Evolutionary conservation across 768 basidiomycete genomes (phyloP).

Genomic region (Boletus reticulatus): DNA sequence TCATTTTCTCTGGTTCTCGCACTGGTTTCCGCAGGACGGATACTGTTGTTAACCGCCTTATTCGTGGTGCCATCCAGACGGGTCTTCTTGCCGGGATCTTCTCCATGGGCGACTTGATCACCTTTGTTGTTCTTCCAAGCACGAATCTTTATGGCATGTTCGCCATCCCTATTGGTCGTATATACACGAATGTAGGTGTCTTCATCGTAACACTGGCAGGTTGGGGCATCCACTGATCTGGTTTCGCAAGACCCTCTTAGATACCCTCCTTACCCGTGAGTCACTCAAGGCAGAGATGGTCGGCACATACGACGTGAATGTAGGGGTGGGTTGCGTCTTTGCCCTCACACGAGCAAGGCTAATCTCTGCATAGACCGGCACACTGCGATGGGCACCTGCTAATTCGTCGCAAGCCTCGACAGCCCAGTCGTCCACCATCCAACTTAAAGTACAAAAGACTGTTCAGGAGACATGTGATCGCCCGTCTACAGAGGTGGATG

Average conservation of each 20-base stretch:
- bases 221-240: background rate
- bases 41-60: slow-evolving; percentile 29
- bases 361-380: too few species aligned
- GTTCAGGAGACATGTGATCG: too few species aligned
- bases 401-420: too few species aligned
- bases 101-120: slow-evolving; percentile 37
- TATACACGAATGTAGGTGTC: slow-evolving; percentile 44
- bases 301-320: too few species aligned
- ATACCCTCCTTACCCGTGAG: slow-evolving; percentile 12
- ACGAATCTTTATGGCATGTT: slow-evolving; percentile 39
- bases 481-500: too few species aligned
- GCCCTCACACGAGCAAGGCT: too few species aligned
- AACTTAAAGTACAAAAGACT: too few species aligned
- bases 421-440: too few species aligned
- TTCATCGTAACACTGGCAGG: background rate
- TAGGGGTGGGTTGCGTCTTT: too few species aligned
- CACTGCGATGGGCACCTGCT: too few species aligned
- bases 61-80: slow-evolving; percentile 8
- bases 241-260: slow-evolving; percentile 9
- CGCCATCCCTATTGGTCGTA: slow-evolving; percentile 39
- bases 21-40: slow-evolving; percentile 55
- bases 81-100: slow-evolving; percentile 2
- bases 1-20: slow-evolving; percentile 24
- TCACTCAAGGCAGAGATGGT: background rate
- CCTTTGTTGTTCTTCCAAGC: slow-evolving; percentile 25